phyloP scores from a whole-genome alignment of 202 grass and related monocot species.

The Dendrocalamus latiflorus region DNA sequence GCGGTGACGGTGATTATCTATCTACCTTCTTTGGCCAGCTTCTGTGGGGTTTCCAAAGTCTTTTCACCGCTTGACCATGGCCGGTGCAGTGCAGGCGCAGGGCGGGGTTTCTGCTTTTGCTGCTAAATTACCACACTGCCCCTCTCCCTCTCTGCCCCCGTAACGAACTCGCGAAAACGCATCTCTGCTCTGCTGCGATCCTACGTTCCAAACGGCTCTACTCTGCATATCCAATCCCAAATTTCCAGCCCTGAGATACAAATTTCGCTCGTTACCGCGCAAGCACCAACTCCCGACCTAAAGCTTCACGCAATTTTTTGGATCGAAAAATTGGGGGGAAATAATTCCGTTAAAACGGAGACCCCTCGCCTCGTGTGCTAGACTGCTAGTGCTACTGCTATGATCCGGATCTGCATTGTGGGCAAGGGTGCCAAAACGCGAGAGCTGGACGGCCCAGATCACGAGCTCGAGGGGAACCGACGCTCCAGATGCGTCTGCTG shows the following conservation, averaged over 20 bases:
- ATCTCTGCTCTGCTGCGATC: not conserved
- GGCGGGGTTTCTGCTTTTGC: not conserved
- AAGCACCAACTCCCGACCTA: not conserved
- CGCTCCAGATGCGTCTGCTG: not conserved
- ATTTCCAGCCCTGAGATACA: not conserved
- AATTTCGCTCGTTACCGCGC: constrained; percentile 7
- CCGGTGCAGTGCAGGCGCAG: constrained; percentile 30
- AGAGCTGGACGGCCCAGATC: constrained; percentile 1
- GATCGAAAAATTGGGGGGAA: not conserved
- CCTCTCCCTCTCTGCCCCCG: not conserved
- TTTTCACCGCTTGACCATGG: constrained; percentile 38
- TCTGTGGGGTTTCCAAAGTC: constrained; percentile 13
- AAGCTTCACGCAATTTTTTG: not conserved
- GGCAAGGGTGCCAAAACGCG: accelerated
- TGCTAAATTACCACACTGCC: not conserved
- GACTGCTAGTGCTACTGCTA: not conserved
- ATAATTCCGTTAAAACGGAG: constrained; percentile 1
- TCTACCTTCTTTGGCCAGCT: constrained; percentile 5
- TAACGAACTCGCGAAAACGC: constrained; percentile 19
- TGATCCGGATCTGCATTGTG: not conserved
- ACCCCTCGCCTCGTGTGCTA: not conserved
- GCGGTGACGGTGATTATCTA: not conserved
- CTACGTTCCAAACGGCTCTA: not conserved
- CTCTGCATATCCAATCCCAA: not conserved
- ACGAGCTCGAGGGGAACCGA: accelerated